These are phyloP conservation scores for Salix arbutifolia DNA, from an alignment of 345 rosid species.

Conservation along the genomic window DNA sequence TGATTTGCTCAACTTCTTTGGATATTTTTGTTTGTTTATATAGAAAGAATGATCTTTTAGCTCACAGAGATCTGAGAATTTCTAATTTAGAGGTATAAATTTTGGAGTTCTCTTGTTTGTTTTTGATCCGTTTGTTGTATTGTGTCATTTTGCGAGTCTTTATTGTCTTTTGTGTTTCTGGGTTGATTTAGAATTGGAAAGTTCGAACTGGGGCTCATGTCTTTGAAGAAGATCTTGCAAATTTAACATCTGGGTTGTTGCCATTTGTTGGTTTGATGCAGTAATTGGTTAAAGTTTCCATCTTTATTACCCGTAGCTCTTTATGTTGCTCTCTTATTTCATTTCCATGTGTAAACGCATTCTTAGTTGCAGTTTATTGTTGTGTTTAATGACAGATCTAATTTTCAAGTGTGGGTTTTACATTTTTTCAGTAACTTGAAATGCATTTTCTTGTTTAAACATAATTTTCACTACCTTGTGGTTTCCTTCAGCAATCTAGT, in stretches of 20 bases:
- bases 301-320: not conserved
- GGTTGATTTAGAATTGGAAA: not conserved
- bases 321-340: not conserved
- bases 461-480: not conserved
- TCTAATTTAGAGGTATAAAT: slow-evolving; percentile 9
- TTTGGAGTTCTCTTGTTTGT: not conserved
- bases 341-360: not conserved
- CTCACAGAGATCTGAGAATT: slow-evolving; percentile 9
- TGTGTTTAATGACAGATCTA: slow-evolving; percentile 9
- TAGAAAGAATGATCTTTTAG: not conserved
- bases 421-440: not conserved
- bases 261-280: slow-evolving; percentile 10
- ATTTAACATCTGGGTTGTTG: slow-evolving; percentile 6
- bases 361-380: not conserved
- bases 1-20: not conserved
- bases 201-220: not conserved
- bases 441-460: not conserved
- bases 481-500: not conserved
- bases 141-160: not conserved
- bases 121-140: not conserved
- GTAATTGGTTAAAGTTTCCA: slow-evolving; percentile 4
- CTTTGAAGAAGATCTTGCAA: slow-evolving; percentile 14
- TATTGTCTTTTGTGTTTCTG: not conserved
- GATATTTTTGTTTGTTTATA: not conserved
- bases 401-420: not conserved